phyloP scores from a whole-genome alignment of 768 basidiomycete genomes.

The Russula virescens region DNA sequence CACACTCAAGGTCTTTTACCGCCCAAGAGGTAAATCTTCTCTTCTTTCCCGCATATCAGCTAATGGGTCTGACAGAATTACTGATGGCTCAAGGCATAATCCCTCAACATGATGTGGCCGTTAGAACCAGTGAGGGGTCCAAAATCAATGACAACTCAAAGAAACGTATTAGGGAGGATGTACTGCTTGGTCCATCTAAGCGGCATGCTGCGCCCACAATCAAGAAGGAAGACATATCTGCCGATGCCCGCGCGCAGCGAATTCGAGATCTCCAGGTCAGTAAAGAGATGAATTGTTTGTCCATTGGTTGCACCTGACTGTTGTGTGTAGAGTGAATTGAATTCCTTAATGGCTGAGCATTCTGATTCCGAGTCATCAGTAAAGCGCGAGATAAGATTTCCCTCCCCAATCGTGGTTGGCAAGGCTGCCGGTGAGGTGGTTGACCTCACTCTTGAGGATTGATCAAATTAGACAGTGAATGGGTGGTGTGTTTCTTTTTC shows the following conservation, averaged over 20 bases:
- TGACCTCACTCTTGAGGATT: constrained; percentile 17
- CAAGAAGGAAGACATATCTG: constrained; percentile 3
- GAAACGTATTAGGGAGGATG: constrained; percentile 7
- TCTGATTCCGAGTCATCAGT: constrained; percentile 1
- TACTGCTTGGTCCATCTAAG: constrained; percentile 3
- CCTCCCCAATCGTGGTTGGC: constrained; percentile 2
- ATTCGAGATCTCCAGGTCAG: constrained; percentile 15
- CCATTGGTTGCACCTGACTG: not conserved
- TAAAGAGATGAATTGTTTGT: too few species aligned
- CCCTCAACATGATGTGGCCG: not conserved
- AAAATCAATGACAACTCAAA: not conserved
- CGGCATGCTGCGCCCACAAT: not conserved
- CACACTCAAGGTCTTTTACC: constrained; percentile 13
- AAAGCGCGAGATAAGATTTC: constrained; percentile 7
- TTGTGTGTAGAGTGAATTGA: constrained; percentile 5
- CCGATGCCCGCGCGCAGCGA: not conserved
- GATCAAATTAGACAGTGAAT: not conserved
- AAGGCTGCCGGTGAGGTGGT: not conserved
- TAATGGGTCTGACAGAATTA: not conserved
- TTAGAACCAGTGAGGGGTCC: not conserved
- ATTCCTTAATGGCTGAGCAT: not conserved
- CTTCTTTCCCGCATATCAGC: not conserved
- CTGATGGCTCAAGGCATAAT: constrained; percentile 17
- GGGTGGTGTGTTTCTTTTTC: too few species aligned
- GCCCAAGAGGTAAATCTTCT: constrained; percentile 9